Evolutionary conservation across 257 asterid species (phyloP).

Genomic region (Craterostigma plantagineum): DNA sequence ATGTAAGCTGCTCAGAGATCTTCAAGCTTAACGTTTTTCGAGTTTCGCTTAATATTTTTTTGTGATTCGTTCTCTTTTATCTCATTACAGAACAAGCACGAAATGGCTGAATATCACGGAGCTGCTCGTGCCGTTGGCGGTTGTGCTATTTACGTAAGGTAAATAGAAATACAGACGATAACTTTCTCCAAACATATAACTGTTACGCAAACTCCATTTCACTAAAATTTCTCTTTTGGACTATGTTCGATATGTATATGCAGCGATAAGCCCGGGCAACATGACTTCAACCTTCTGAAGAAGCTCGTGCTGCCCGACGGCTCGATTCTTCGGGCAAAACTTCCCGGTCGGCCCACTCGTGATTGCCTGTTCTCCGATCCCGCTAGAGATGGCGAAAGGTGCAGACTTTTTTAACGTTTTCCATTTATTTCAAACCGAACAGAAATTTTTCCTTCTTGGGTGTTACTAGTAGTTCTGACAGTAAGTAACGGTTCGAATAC

Average conservation of each 20-base stretch:
- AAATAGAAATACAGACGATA: neutral
- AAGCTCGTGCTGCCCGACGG: conserved; percentile 89
- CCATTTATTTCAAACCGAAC: neutral
- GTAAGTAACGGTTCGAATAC: conserved; percentile 7
- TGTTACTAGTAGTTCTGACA: neutral
- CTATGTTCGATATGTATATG: conserved; percentile 1
- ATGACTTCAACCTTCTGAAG: conserved; percentile 53
- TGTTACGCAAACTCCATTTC: neutral
- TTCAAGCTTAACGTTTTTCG: too few relatives aligned
- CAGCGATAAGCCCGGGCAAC: conserved; percentile 91
- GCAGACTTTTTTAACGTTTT: neutral
- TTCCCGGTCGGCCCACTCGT: conserved; percentile 85
- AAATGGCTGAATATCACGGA: conserved; percentile 88
- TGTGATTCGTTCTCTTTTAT: neutral
- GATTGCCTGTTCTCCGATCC: conserved; percentile 89
- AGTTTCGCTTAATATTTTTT: too few relatives aligned
- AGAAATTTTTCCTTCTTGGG: neutral
- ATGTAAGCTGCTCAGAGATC: conserved; percentile 32
- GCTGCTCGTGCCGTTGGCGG: conserved; percentile 96
- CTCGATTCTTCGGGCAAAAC: conserved; percentile 67
- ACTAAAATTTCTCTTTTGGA: neutral
- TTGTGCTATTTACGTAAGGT: conserved; percentile 86
- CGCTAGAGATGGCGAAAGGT: conserved; percentile 83
- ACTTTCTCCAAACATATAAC: neutral
- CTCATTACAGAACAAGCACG: conserved; percentile 49